Evolutionary conservation across 176 grass and related monocot species (phyloP).

Genomic region (Oryza longistaminata): DNA sequence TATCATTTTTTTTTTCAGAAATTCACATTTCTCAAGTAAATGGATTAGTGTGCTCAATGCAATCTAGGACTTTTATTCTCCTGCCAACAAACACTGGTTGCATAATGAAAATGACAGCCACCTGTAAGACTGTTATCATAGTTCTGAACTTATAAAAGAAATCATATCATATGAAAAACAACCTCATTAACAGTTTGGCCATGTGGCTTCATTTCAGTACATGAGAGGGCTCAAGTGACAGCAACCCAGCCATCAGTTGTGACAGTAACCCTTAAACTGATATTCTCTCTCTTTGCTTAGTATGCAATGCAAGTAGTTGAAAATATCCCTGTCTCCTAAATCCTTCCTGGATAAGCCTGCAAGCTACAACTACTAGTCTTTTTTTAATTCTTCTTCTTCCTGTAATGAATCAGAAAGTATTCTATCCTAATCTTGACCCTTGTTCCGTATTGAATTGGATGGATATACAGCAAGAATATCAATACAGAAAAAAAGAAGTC

Average conservation of each 20-base stretch:
- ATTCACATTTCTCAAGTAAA: background rate
- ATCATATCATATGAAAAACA: background rate
- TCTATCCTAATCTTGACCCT: background rate
- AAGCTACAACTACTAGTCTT: slow-evolving; percentile 10
- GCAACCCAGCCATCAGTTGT: slow-evolving; percentile 29
- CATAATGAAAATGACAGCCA: slow-evolving; percentile 23
- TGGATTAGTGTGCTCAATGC: background rate
- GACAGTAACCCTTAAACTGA: slow-evolving; percentile 41
- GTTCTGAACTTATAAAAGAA: background rate
- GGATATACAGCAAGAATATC: background rate
- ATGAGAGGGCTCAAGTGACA: slow-evolving; percentile 2
- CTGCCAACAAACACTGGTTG: slow-evolving; percentile 13
- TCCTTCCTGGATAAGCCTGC: slow-evolving; percentile 19
- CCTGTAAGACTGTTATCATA: slow-evolving; percentile 5
- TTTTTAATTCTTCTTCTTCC: too few relatives aligned
- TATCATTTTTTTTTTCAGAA: background rate
- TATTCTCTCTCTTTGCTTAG: slow-evolving; percentile 35
- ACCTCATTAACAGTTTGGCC: slow-evolving; percentile 5
- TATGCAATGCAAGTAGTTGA: slow-evolving; percentile 43
- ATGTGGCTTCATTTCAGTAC: slow-evolving; percentile 14
- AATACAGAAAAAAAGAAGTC: background rate
- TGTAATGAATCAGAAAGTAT: background rate
- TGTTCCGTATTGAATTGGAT: background rate
- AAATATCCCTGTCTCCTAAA: background rate
- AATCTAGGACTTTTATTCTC: background rate